Base-by-base conservation (phyloP, 1,139 yeast species). In the Sugiyamaella sp. region DNA sequence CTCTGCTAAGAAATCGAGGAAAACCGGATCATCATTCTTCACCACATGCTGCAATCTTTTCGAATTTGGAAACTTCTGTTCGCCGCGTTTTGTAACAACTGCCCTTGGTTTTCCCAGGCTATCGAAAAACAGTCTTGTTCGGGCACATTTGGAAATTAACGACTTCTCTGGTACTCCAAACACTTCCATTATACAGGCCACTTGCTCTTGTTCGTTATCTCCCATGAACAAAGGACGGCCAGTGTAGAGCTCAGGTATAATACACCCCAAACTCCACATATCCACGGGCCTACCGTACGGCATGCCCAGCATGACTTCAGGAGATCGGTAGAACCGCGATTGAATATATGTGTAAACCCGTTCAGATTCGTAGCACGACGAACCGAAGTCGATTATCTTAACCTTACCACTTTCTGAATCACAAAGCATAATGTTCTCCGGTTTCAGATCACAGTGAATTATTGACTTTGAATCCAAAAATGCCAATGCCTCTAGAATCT, bases 351-450 rank as follows among this genome's bases (percentile, higher is more conserved):
- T 89, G 71, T 89, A 93, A 2, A 91, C 77, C 1, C 95, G 86
- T 65, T 89, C 95, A 52, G 88, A 75, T 56, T 93, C 95, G 65
- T 88, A 91, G 69, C 99, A 95, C 0, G 99, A 96, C 10, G 95
- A 84, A 1, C 99, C 99, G 72, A 95, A 95, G 71, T 95, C 99
- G 63, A 95, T 91, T 49, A 95, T 85, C 70, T 93, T 95, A 58
- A 95, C 81, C 53, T 84, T 86, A 1, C 98, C 96, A 57, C 83
- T 81, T 67, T 89, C 96, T 0, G 91, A 83, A 53, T 87, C 85
- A 52, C 87, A 81, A 27, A 95, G 72, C 50, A 95, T 74, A 44
- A 95, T 87, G 69, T 95, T 95, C 65, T 95, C 99, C 0, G 99
- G 99, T 68, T 95, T 95, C 90, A 14, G 89, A 68, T 89, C 96